Conservation (phyloP, 495 filamentous ascomycete genomes). For the Terfezia boudieri region DNA sequence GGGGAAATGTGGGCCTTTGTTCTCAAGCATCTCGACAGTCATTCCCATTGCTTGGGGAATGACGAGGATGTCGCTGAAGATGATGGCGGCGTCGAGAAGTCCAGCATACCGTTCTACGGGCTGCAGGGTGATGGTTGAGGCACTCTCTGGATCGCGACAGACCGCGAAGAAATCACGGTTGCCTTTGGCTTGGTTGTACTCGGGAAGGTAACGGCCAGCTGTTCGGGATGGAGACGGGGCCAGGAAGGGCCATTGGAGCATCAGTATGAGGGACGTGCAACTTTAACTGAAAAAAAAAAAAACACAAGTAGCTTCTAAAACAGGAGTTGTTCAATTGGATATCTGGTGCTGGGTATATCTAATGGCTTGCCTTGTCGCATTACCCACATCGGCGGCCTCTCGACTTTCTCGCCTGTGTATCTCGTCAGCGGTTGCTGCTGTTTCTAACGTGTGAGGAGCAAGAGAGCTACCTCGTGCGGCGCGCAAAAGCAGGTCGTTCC, state of each 20-base stretch:
- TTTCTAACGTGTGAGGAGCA: not conserved
- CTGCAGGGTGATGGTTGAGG: conserved; percentile 77
- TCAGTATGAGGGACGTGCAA: no score
- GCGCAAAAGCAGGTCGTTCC: conserved; percentile 77
- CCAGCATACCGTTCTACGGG: conserved; percentile 78
- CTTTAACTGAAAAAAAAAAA: no score
- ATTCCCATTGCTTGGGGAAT: conserved; percentile 96
- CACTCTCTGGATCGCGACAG: conserved; percentile 78
- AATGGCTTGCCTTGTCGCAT: conserved; percentile 73
- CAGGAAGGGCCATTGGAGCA: not conserved
- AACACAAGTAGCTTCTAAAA: no score
- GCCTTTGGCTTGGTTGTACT: conserved; percentile 89
- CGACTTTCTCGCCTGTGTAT: conserved; percentile 56
- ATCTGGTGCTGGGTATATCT: not conserved
- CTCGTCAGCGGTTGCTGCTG: conserved; percentile 14
- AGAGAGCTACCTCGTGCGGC: conserved; percentile 50
- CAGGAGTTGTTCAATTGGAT: no score
- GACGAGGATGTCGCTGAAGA: conserved; percentile 96
- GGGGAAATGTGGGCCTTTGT: conserved; percentile 87
- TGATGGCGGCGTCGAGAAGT: conserved; percentile 89
- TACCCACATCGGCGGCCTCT: conserved; percentile 88
- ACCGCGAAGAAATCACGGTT: conserved; percentile 85
- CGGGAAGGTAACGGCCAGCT: conserved; percentile 94
- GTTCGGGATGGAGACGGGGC: not conserved
- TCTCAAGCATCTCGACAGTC: conserved; percentile 88